phyloP scores from a whole-genome alignment of 768 basidiomycete species.

The Lyophyllum atratum region DNA sequence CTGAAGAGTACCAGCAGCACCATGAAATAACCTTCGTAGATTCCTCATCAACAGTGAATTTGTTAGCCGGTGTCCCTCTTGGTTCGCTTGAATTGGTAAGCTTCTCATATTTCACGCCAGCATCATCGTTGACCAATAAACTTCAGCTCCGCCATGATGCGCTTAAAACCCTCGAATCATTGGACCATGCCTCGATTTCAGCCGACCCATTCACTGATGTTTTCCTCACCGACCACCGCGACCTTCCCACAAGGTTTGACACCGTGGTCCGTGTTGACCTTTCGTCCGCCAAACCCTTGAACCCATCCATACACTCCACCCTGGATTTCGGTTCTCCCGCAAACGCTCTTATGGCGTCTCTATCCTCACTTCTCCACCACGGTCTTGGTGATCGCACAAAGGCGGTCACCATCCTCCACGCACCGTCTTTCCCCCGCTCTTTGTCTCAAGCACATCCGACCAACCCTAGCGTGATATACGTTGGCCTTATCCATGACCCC shows the following conservation, averaged over 20 bases:
- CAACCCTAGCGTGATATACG: slow-evolving; percentile 49
- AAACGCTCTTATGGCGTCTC: slow-evolving; percentile 53
- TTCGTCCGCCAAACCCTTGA: slow-evolving; percentile 45
- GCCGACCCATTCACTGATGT: slow-evolving; percentile 68
- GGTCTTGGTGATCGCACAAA: slow-evolving; percentile 77
- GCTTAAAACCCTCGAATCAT: slow-evolving; percentile 61
- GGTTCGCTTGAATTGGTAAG: slow-evolving; percentile 79
- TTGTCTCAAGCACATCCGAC: slow-evolving; percentile 58
- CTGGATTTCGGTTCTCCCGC: slow-evolving; percentile 64
- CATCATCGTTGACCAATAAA: slow-evolving; percentile 1
- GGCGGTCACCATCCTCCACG: slow-evolving; percentile 62
- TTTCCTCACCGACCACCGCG: slow-evolving; percentile 74
- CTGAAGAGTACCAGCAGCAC: slow-evolving; percentile 54
- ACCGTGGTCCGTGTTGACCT: slow-evolving; percentile 63
- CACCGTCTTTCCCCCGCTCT: slow-evolving; percentile 44
- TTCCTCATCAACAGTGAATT: slow-evolving; percentile 72
- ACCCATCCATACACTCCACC: slow-evolving; percentile 43
- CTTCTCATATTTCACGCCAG: neutral
- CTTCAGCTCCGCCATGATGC: slow-evolving; percentile 77
- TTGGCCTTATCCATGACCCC: slow-evolving; percentile 79
- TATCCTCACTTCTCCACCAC: slow-evolving; percentile 52
- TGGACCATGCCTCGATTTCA: slow-evolving; percentile 49
- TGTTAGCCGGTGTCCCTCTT: slow-evolving; percentile 73
- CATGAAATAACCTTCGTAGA: slow-evolving; percentile 75
- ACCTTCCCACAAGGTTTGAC: slow-evolving; percentile 72